A percentile compares a stretch with the other conserved stretches of the same genome.
Evolutionary conservation across 371 early-diverging fungal genomes (phyloP).

Genomic region (Mucor lusitanicus): DNA sequence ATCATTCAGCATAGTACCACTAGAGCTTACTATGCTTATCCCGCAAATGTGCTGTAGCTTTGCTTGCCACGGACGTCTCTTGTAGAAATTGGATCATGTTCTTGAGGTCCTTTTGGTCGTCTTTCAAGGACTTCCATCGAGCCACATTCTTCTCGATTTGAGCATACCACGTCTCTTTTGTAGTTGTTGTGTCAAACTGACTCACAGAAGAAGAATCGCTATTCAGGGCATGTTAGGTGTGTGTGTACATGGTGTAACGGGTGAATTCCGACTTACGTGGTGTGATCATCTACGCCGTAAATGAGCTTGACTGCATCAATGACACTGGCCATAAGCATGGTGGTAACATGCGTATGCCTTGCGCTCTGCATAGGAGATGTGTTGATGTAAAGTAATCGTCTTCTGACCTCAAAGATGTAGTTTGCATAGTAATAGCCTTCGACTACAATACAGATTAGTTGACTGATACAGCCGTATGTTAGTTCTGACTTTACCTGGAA

Average conservation of each 20-base stretch:
- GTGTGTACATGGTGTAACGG: neutral
- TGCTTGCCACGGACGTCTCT: neutral
- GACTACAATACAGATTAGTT: conserved; percentile 7
- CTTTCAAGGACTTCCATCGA: conserved; percentile 4
- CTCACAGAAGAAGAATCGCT: neutral
- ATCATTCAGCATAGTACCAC: neutral
- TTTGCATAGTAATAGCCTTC: conserved; percentile 24
- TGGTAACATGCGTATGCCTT: neutral
- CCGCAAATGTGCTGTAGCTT: neutral
- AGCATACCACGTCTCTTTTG: conserved; percentile 2
- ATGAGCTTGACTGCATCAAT: conserved; percentile 19
- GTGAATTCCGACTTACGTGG: conserved; percentile 7
- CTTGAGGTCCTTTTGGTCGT: neutral
- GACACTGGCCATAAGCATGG: conserved; percentile 14
- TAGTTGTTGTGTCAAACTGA: neutral
- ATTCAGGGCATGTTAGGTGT: neutral
- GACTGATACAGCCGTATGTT: neutral
- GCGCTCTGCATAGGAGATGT: neutral
- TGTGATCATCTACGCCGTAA: conserved; percentile 22
- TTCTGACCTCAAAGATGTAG: conserved; percentile 8
- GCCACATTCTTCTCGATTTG: neutral
- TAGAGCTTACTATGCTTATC: neutral
- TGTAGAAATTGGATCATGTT: conserved; percentile 1
- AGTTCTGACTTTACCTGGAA: conserved; percentile 25
- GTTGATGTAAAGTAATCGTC: neutral